A percentile compares a stretch with the other conserved stretches of the same genome.
These are phyloP conservation scores for Cladosporium colombiae DNA, from an alignment of 2,329 filamentous ascomycete genomes.

Conservation along the genomic window DNA sequence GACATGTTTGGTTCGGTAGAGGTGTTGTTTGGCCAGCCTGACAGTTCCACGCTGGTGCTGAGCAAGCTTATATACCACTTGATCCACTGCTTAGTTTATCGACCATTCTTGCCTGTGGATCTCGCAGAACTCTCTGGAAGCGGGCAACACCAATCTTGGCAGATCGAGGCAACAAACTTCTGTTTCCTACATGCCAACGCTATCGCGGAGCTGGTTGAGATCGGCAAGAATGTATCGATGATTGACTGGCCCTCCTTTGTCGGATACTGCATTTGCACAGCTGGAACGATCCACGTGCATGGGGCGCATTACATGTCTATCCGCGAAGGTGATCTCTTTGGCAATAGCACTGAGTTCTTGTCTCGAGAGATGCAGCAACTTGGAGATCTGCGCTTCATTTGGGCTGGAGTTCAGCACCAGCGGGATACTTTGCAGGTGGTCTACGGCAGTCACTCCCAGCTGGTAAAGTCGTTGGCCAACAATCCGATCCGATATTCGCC, in stretches of 20 bases:
- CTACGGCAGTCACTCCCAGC: constrained; percentile 74
- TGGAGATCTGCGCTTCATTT: constrained; percentile 70
- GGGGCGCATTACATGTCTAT: constrained; percentile 72
- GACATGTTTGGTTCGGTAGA: constrained; percentile 77
- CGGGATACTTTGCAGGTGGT: constrained; percentile 75
- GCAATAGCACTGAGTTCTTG: constrained; percentile 67
- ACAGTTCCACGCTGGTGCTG: constrained; percentile 76
- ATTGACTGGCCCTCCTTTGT: constrained; percentile 87
- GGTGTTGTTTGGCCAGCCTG: constrained; percentile 71
- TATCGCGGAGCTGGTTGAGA: constrained; percentile 78
- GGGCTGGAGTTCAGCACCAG: constrained; percentile 79
- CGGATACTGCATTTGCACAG: constrained; percentile 82
- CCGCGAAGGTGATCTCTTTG: constrained; percentile 65
- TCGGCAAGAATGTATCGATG: constrained; percentile 70
- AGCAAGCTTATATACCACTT: constrained; percentile 87
- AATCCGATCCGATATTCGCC: constrained; percentile 73
- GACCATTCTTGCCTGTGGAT: constrained; percentile 83
- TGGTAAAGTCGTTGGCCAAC: constrained; percentile 70
- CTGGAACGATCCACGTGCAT: constrained; percentile 85
- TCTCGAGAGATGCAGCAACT: constrained; percentile 79
- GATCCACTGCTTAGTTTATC: constrained; percentile 82
- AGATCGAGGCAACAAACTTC: constrained; percentile 85
- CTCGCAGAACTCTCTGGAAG: constrained; percentile 76
- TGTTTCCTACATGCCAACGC: constrained; percentile 87
- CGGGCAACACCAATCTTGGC: constrained; percentile 87